Conservation (phyloP, 1,284 basidiomycete genomes). For the Trichosporon coremiiforme region DNA sequence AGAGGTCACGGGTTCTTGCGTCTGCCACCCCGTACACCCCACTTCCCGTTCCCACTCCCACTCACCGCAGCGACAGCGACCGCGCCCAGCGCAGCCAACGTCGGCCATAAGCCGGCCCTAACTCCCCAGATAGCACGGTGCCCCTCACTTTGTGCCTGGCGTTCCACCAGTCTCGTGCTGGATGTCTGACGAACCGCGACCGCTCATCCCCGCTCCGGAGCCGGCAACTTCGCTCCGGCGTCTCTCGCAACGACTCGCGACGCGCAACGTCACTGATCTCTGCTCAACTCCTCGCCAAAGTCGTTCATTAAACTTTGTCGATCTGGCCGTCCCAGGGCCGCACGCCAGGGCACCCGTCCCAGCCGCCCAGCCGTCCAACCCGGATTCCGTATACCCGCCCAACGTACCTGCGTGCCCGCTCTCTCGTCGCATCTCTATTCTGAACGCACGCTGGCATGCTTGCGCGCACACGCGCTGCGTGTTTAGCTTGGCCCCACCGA, state of each 20-base stretch:
- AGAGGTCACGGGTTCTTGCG: background rate
- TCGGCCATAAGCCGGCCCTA: background rate
- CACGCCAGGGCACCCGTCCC: background rate
- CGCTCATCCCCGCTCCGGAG: background rate
- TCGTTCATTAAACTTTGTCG: constrained; percentile 3
- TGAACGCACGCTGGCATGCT: background rate
- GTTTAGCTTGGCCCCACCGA: background rate
- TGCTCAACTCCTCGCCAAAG: constrained; percentile 1
- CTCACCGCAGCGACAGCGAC: background rate
- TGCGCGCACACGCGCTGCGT: background rate
- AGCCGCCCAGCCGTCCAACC: background rate
- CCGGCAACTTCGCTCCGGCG: constrained; percentile 2
- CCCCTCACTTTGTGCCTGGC: background rate
- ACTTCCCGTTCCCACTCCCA: background rate
- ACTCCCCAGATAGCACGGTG: background rate
- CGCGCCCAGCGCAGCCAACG: background rate
- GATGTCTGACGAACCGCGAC: background rate
- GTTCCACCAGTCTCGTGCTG: background rate
- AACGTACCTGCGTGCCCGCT: background rate
- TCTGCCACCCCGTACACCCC: background rate
- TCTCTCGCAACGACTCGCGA: background rate
- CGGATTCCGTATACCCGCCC: background rate
- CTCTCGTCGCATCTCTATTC: background rate
- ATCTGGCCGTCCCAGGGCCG: background rate
- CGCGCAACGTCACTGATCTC: constrained; percentile 10